Percentiles rank a stretch among this genome's conserved stretches.
Conservation (phyloP, 768 basidiomycete species). For the Mycena alexandri region DNA sequence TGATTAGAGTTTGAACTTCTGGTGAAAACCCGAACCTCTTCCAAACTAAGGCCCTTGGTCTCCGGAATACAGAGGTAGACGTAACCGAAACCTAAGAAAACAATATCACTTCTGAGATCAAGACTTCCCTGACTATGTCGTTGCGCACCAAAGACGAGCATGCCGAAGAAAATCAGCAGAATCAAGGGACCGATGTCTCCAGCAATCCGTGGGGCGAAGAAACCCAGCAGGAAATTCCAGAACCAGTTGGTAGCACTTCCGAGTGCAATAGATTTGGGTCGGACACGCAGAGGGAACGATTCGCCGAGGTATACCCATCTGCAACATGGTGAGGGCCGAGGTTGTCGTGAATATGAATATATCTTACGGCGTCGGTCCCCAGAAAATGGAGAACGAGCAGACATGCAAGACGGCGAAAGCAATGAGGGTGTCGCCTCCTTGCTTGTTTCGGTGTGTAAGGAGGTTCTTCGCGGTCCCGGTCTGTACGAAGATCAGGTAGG, state of each 20-base stretch:
- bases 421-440: slow-evolving; percentile 73
- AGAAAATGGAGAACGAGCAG: slow-evolving; percentile 77
- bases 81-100: slow-evolving; percentile 62
- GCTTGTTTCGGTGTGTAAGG: slow-evolving; percentile 68
- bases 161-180: slow-evolving; percentile 81
- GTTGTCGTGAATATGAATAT: not conserved
- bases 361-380: slow-evolving; percentile 76
- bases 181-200: slow-evolving; percentile 78
- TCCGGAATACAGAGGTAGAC: slow-evolving; percentile 86
- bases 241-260: slow-evolving; percentile 76
- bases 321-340: not conserved
- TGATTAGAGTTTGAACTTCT: not conserved
- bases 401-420: slow-evolving; percentile 86
- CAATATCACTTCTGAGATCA: too few relatives aligned
- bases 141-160: slow-evolving; percentile 67
- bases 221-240: slow-evolving; percentile 83
- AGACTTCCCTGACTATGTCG: too few relatives aligned
- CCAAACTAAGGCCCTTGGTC: slow-evolving; percentile 81
- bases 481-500: not conserved
- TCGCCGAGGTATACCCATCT: slow-evolving; percentile 84
- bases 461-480: slow-evolving; percentile 57
- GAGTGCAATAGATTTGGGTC: slow-evolving; percentile 83
- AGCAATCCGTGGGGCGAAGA: slow-evolving; percentile 79
- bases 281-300: slow-evolving; percentile 84
- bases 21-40: slow-evolving; percentile 62